Evolutionary conservation across 257 asterid species (phyloP), one percentile per base, ranked within the genome.

Genomic region (Solanum paucissectum): DNA sequence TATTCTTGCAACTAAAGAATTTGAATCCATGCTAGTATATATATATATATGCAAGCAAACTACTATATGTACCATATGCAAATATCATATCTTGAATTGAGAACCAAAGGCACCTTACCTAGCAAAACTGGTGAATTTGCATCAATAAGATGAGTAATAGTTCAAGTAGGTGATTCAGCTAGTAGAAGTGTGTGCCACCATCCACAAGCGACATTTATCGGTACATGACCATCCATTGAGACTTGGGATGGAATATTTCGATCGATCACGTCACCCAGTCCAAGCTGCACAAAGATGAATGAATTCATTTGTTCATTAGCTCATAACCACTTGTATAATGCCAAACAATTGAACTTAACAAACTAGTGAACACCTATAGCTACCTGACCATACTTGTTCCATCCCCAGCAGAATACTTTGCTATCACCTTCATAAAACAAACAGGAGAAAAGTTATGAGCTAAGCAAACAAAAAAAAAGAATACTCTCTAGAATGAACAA

Each of bases 351-450:
- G 40, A 81, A 27, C 85, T 81, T 81, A 16, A 44, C 27, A 29
- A 81, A 29, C 85, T 44, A 9, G 66, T 62, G 3, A 52, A 74
- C 46, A 34, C 62, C 87, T 82, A 34, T 7, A 87, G 83, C 40
- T 38, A 97, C 99, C 99, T 97, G 99, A 83, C 99, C 99, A 87
- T 96, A 97, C 91, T 97, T 97, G 95, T 97, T 97, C 99, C 99
- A 97, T 20, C 99, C 99, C 99, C 99, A 97, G 92, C 98, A 93
- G 90, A 96, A 96, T 66, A 94, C 93, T 88, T 93, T 93, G 52
- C 95, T 96, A 84, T 97, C 98, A 90, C 93, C 99, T 94, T 75
- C 83, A 86, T 37, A 82, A 52, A 86, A 75, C 89, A 89, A 87
- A 44, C 66, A 84, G 7, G 44, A 25, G 40, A 68, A 14, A 37